Conservation (phyloP, 345 rosid genomes). For the Leavenworthia alabamica region DNA sequence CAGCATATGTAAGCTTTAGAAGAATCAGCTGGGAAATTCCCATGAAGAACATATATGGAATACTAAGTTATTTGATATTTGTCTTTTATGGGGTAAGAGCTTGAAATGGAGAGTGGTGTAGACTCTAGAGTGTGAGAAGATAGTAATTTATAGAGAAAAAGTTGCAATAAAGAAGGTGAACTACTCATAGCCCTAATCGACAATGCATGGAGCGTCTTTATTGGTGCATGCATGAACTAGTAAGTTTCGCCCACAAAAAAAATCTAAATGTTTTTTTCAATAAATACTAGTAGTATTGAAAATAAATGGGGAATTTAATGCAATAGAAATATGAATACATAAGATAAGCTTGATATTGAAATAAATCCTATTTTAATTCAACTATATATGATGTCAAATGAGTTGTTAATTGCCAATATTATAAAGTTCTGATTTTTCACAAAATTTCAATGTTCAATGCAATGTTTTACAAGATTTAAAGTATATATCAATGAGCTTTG, state of each 20-base stretch:
- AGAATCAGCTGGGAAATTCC: slow-evolving; percentile 18
- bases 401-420: neutral
- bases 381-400: neutral
- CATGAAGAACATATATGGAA: neutral
- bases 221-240: slow-evolving; percentile 23
- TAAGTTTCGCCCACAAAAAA: slow-evolving; percentile 6
- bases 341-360: slow-evolving; percentile 8
- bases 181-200: slow-evolving; percentile 19
- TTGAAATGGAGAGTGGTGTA: slow-evolving; percentile 12
- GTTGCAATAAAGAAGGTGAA: slow-evolving; percentile 25
- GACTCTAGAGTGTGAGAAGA: slow-evolving; percentile 4
- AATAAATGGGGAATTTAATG: slow-evolving; percentile 16
- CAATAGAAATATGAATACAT: neutral
- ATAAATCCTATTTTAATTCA: neutral
- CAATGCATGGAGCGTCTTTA: slow-evolving; percentile 17
- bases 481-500: too few species aligned
- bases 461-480: too few species aligned
- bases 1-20: slow-evolving; percentile 14
- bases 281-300: neutral
- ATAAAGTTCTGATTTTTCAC: neutral
- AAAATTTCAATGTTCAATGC: neutral
- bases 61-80: too few species aligned
- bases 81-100: neutral
- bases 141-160: slow-evolving; percentile 1
- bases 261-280: neutral